A percentile compares a stretch with the other conserved stretches of the same genome.
phyloP scores from a whole-genome alignment of 2,329 filamentous ascomycete species.

The Cladosporium colombiae region DNA sequence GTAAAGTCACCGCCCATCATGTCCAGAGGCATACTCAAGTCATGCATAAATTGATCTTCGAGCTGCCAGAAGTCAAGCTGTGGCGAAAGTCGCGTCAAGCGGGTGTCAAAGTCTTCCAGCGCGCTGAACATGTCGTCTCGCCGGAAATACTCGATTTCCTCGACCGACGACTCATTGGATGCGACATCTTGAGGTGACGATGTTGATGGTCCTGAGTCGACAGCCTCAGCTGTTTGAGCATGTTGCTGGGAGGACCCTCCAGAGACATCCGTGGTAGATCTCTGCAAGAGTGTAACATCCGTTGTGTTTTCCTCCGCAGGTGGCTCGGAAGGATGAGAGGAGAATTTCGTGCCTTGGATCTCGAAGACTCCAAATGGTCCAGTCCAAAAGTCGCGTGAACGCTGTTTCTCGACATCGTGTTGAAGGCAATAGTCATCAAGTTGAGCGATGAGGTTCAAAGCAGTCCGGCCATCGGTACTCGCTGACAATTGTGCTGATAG shows the following conservation, averaged over 20 bases:
- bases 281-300: background rate
- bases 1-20: background rate
- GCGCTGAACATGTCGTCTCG: background rate
- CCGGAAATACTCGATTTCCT: background rate
- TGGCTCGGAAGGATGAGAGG: background rate
- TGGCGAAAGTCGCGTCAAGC: background rate
- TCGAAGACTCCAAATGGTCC: conserved; percentile 12
- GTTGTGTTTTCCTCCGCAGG: background rate
- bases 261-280: background rate
- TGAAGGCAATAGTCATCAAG: conserved; percentile 4
- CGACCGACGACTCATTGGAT: background rate
- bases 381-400: background rate
- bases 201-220: background rate
- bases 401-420: background rate
- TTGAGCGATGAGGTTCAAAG: conserved; percentile 2
- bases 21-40: background rate
- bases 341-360: background rate
- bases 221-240: background rate
- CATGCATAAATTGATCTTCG: background rate
- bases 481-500: conserved; percentile 7
- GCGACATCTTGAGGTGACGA: background rate
- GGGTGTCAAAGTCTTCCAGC: background rate
- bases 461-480: conserved; percentile 7
- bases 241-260: background rate
- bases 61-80: conserved; percentile 4